Base-by-base conservation (phyloP, 306 rosid species). In the Lathyrus oleraceus region DNA sequence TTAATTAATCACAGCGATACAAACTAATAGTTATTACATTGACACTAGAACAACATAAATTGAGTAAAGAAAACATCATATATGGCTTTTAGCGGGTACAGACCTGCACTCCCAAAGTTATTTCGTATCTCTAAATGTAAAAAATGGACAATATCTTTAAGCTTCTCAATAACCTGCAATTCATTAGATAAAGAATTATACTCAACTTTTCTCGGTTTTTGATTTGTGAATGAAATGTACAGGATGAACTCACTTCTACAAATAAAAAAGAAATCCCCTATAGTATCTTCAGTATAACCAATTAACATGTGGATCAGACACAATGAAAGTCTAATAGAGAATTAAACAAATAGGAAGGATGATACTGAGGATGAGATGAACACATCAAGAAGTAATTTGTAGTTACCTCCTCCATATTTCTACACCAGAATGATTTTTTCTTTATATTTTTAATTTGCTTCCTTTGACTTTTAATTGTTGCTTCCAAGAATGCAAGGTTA, bases 381-480 rank as follows among this genome's bases (percentile, higher is more conserved):
- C 68, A 64, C 11, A 39, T 61, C 79, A 73, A 48, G 67, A 13
- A 67, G 68, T 52, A 23, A 61, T 72, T 39, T 52, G 47, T 65
- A 67, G 61, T 81, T 88, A 90, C 97, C 97, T 90, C 97, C 82
- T 88, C 97, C 78, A 86, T 66, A 81, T 87, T 86, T 81, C 86
- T 83, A 61, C 87, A 83, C 97, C 95, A 90, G 52, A 90, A 92
- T 20, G 97, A 88, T 69, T 86, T 91, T 76, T 88, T 91, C 92
- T 86, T 91, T 67, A 90, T 78, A 61, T 69, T n/a, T n/a, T n/a
- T n/a, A n/a, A n/a, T n/a, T n/a, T n/a, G n/a, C n/a, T n/a, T n/a
- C n/a, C n/a, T n/a, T n/a, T n/a, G n/a, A n/a, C n/a, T n/a, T n/a
- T n/a, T n/a, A n/a, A n/a, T n/a, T n/a, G n/a, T n/a, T n/a, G 71